A percentile compares a stretch with the other conserved stretches of the same genome.
Conservation (phyloP, 768 basidiomycete genomes). For the Pulveroboletus sp. region DNA sequence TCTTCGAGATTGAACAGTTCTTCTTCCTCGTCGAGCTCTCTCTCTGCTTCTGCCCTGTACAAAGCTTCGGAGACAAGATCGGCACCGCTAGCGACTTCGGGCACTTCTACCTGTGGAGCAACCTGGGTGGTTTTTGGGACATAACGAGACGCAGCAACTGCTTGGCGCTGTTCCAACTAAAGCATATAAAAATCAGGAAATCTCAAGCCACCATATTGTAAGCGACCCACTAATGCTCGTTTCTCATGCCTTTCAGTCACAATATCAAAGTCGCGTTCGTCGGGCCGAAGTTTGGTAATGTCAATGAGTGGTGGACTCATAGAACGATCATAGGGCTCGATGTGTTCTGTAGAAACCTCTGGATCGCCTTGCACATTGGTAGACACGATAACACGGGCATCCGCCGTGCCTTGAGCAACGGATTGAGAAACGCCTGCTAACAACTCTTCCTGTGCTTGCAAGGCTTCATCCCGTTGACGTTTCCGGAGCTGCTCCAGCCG, state of each 20-base stretch:
- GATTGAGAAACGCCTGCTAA: conserved; percentile 72
- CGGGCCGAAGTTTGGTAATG: conserved; percentile 63
- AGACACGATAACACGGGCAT: conserved; percentile 35
- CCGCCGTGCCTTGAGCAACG: conserved; percentile 45
- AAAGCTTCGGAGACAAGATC: conserved; percentile 88
- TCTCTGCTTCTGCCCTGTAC: conserved; percentile 88
- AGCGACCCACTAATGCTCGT: conserved; percentile 53
- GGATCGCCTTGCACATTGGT: conserved; percentile 33
- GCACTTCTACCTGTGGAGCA: conserved; percentile 52
- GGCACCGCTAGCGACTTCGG: conserved; percentile 58
- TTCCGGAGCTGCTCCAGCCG: conserved; percentile 94
- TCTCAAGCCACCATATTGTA: conserved; percentile 1
- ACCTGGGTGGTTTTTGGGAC: conserved; percentile 73
- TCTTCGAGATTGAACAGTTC: conserved; percentile 95
- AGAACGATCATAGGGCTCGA: conserved; percentile 75
- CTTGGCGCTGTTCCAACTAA: conserved; percentile 71
- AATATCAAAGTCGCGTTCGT: conserved; percentile 82
- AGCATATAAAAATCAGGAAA: conserved; percentile 6
- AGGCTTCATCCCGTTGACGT: conserved; percentile 92
- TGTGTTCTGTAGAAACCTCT: conserved; percentile 48
- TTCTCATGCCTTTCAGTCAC: conserved; percentile 66
- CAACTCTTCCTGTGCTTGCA: conserved; percentile 90
- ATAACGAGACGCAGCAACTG: conserved; percentile 83
- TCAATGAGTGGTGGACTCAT: conserved; percentile 86
- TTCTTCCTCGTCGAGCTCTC: conserved; percentile 93